Evolutionary conservation across 192 early-diverging fungal species (phyloP).

Genomic region (Martensiomyces pterosporus): DNA sequence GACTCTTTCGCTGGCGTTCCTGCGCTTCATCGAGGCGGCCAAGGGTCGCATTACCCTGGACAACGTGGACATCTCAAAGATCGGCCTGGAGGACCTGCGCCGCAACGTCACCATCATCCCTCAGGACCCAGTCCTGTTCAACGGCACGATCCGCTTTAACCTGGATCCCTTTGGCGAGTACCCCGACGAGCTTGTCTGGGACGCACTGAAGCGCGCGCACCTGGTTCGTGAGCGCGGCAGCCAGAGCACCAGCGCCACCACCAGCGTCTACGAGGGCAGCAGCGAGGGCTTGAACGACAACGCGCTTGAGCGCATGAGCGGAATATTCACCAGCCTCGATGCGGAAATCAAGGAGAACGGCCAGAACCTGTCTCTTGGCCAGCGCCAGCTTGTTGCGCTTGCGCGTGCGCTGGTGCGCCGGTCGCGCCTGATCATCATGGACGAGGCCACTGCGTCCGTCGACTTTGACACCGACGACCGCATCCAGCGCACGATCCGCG

Average conservation of each 20-base stretch:
- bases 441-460: constrained; percentile 85
- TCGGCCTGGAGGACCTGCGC: constrained; percentile 79
- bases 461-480: constrained; percentile 81
- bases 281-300: background rate
- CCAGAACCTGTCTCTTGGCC: constrained; percentile 72
- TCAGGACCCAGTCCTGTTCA: constrained; percentile 83
- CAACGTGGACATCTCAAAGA: constrained; percentile 63
- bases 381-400: constrained; percentile 73
- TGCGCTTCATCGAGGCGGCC: constrained; percentile 72
- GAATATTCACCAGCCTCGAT: constrained; percentile 59
- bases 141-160: constrained; percentile 79
- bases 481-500: constrained; percentile 84
- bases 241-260: background rate
- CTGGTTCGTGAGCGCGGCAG: constrained; percentile 48
- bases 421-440: constrained; percentile 67
- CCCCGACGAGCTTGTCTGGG: constrained; percentile 71
- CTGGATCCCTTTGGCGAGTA: constrained; percentile 84
- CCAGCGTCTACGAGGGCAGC: background rate
- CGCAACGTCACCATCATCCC: constrained; percentile 82
- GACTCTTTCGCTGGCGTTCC: constrained; percentile 64
- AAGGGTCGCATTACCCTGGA: constrained; percentile 69
- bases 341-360: constrained; percentile 79
- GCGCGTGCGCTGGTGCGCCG: constrained; percentile 73
- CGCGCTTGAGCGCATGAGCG: constrained; percentile 9
- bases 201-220: constrained; percentile 73